Evolutionary conservation across 2,329 filamentous ascomycete species (phyloP).

Genomic region (Sporothrix pallida): DNA sequence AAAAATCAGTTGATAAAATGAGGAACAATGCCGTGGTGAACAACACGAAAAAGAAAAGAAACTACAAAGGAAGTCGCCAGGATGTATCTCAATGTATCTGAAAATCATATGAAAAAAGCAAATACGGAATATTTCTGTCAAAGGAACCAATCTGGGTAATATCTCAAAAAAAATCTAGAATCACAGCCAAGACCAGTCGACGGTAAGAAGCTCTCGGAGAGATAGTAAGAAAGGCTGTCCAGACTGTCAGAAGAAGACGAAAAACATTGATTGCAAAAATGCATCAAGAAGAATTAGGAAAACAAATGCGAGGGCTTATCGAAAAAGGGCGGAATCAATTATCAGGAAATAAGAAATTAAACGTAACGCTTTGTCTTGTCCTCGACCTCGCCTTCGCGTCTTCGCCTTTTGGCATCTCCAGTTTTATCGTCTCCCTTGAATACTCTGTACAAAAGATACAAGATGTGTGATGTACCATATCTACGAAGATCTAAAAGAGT

Average conservation of each 20-base stretch:
- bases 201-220: not conserved
- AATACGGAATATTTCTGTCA: not conserved
- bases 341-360: too few relatives aligned
- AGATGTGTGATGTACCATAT: not conserved
- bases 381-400: too few relatives aligned
- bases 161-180: not conserved
- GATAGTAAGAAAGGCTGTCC: not conserved
- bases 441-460: not conserved
- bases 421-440: too few relatives aligned
- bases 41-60: not conserved
- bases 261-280: not conserved
- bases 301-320: not conserved
- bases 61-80: not conserved
- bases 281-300: not conserved
- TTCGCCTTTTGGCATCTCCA: too few relatives aligned
- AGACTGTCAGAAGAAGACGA: not conserved
- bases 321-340: not conserved
- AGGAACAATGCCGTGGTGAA: not conserved
- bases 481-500: not conserved
- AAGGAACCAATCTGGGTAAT: not conserved
- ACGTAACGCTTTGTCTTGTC: too few relatives aligned
- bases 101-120: not conserved
- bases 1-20: not conserved
- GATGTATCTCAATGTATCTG: not conserved
- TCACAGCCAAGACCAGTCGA: not conserved